These are phyloP conservation scores for Bipolaris zeicola DNA, from an alignment of 2,329 filamentous ascomycete genomes.

Conservation along the genomic window DNA sequence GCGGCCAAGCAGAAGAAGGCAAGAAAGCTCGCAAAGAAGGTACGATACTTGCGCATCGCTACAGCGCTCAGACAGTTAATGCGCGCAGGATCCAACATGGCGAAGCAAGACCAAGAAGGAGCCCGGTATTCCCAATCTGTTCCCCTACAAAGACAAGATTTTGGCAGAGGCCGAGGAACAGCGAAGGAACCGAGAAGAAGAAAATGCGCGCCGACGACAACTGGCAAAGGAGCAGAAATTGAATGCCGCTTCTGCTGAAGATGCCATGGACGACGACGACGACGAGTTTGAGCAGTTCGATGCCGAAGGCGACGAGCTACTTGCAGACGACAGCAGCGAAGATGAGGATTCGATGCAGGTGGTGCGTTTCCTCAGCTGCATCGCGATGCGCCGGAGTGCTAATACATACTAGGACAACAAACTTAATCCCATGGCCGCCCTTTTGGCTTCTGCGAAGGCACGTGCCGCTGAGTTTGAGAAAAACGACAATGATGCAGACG, in stretches of 20 bases:
- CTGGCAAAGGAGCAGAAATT: slow-evolving; percentile 61
- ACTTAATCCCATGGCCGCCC: slow-evolving; percentile 88
- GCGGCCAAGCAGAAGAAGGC: slow-evolving; percentile 88
- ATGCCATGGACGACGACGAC: slow-evolving; percentile 47
- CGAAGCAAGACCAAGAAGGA: slow-evolving; percentile 95
- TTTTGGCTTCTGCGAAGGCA: slow-evolving; percentile 80
- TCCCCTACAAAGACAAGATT: slow-evolving; percentile 96
- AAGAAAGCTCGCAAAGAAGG: slow-evolving; percentile 86
- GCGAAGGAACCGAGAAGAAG: slow-evolving; percentile 79
- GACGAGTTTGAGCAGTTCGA: slow-evolving; percentile 44
- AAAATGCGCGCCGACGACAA: slow-evolving; percentile 69
- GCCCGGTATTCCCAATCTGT: slow-evolving; percentile 94
- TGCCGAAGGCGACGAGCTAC: slow-evolving; percentile 61
- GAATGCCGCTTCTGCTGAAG: slow-evolving; percentile 44
- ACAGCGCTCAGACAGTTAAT: slow-evolving; percentile 23
- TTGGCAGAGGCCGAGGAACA: slow-evolving; percentile 93
- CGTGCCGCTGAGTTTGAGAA: slow-evolving; percentile 77
- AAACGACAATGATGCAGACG: slow-evolving; percentile 64
- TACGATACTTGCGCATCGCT: slow-evolving; percentile 29
- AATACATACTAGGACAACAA: slow-evolving; percentile 61
- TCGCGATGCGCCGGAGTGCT: slow-evolving; percentile 2
- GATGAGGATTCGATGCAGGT: slow-evolving; percentile 65
- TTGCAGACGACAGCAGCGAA: slow-evolving; percentile 55
- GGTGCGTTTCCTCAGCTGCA: slow-evolving; percentile 29
- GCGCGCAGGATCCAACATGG: slow-evolving; percentile 86